Evolutionary conservation across 352 stramenopile species (phyloP), one percentile per base, ranked within the genome.

Genomic region (Phytophthora boehmeriae): DNA sequence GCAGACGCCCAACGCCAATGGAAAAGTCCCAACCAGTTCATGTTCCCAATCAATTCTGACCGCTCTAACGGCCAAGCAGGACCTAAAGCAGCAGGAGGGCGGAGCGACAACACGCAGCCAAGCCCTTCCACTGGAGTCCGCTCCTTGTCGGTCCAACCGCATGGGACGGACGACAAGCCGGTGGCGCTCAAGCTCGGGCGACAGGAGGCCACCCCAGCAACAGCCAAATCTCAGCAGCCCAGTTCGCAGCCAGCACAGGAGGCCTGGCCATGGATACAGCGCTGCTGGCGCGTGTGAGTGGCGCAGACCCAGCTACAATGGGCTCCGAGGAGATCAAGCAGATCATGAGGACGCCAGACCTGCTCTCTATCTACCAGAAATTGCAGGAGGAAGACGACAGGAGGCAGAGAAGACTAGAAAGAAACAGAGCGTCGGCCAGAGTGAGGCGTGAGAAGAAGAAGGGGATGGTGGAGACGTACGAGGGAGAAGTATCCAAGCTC

Each of bases 361-460:
- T 96, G 20, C 58, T 96, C 28, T 93, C 81, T 19, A 96, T 96
- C 27, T 96, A 96, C 65, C 86, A 96, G 60, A 96, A 93, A 52
- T 66, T 96, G 1, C 87, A 93, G 44, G 86, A 94, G 67, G 87
- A 94, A 61, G 87, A 96, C 51, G 84, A 93, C 36, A 78, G 84
- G 17, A 75, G 87, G 22, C 87, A 93, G 60, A 66, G 84, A 53
- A 69, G 86, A 8, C 60, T 96, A 25, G 87, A 94, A 35, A 81
- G 86, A 42, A 94, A 94, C 63, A 82, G 87, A 22, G 84, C 86
- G 16, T 94, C 87, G 4, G 87, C 87, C 13, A 75, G 84, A 48
- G 80, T 95, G 45, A 83, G 87, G 34, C 87, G 87, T 3, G 84
- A 94, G 50, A 95, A 95, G 69, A 96, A 96, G 71, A 94, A 93